These are phyloP conservation scores for barrel medic (Medicago truncatula) DNA, from an alignment of 306 rosid genomes.

Conservation along the genomic window MtrunA17r5.0-ANR NC_053048.1:41797501-41798000, in stretches of 20 bases:
- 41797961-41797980: conserved; percentile 9
- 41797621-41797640: conserved; percentile 63
- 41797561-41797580: conserved; percentile 45
- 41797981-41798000: conserved; percentile 30
- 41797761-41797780: conserved; percentile 85
- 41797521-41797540: conserved; percentile 1
- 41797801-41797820: conserved; percentile 83
- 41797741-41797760: conserved; percentile 75
- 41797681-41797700: conserved; percentile 73
- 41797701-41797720: conserved; percentile 65
- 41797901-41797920: conserved; percentile 13
- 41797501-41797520: conserved; percentile 54
- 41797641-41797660: conserved; percentile 95
- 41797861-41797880: neutral
- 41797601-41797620: conserved; percentile 81
- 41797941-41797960: conserved; percentile 28
- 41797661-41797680: conserved; percentile 78
- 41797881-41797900: neutral
- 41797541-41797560: conserved; percentile 35
- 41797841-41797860: conserved; percentile 20
- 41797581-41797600: conserved; percentile 88
- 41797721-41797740: conserved; percentile 81
- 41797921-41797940: conserved; percentile 19
- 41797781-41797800: conserved; percentile 85
- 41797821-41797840: conserved; percentile 73